These are phyloP conservation scores for Tillandsia leiboldiana DNA, from an alignment of 176 grass and related monocot species.

Conservation along the genomic window DNA sequence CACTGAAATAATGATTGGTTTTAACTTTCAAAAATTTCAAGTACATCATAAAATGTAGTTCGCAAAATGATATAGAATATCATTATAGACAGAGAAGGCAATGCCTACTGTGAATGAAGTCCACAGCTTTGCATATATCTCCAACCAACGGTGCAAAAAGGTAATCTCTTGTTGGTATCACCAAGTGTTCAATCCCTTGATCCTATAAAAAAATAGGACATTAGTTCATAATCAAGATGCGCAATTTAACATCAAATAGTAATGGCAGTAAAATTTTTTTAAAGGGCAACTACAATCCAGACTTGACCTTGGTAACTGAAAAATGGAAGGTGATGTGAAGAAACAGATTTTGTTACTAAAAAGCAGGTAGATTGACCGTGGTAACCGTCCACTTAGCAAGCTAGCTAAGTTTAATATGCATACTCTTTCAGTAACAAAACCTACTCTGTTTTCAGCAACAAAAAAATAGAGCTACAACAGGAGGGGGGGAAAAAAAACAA, in stretches of 20 bases:
- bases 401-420: too few species aligned
- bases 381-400: too few species aligned
- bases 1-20: neutral
- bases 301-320: too few species aligned
- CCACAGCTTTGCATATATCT: conserved; percentile 63
- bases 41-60: neutral
- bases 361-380: too few species aligned
- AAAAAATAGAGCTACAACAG: too few species aligned
- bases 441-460: too few species aligned
- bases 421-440: too few species aligned
- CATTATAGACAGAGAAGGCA: conserved; percentile 2
- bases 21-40: neutral
- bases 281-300: too few species aligned
- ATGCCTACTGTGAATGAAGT: conserved; percentile 85
- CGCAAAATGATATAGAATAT: neutral
- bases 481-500: too few species aligned
- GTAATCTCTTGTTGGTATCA: conserved; percentile 93
- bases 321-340: too few species aligned
- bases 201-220: conserved; percentile 34
- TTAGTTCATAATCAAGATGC: neutral
- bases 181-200: conserved; percentile 77
- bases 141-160: conserved; percentile 84
- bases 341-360: too few species aligned
- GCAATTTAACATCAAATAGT: neutral
- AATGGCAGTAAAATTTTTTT: neutral